Evolutionary conservation across 768 basidiomycete species (phyloP), one percentile per base, ranked within the genome.

Genomic region (Naganishia vaughanmartiniae): DNA sequence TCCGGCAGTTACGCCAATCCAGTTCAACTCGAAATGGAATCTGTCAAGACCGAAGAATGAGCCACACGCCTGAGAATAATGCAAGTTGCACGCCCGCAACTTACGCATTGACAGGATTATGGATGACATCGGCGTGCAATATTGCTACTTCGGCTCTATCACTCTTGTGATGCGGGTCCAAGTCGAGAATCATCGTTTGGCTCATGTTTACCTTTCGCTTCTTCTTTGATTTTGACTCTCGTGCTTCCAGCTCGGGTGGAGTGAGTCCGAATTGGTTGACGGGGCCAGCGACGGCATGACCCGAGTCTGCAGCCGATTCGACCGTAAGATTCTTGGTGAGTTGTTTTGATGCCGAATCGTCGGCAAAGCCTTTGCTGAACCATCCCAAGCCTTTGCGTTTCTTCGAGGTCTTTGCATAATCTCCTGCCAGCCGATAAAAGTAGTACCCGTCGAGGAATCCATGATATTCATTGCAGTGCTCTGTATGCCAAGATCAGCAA

Each of bases 11-110:
- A 93, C 90, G 2, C 92, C 93, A 48, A 98, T 89, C 95, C 96
- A 99, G 72, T 95, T 91, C 33, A 99, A 84, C 81, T 99, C 94
- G 75, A 98, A 93, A 80, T 98, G 95, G 83, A 96, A 96, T 0
- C 80, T 78, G 53, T 73, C 31, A 53, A 46, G 6, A n/a, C 34
- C 2, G 51, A 28, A 11, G 58, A 10, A 21, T 58, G 4, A 57
- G 54, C 17, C n/a, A 19, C n/a, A 28, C 15, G 34, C 9, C 26
- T 26, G 14, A 14, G 6, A 34, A 1, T 36, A 19, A 53, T 15
- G 19, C 4, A n/a, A 34, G 19, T 30, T 45, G n/a, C 4, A n/a
- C 6, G 48, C 5, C 6, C 14, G 36, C 15, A 12, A 77, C 81
- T 76, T 67, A 81, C 70, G 90, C 91, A 33, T 90, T 95, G n/a